phyloP scores from a whole-genome alignment of 1,284 basidiomycete species.

The Ustilago trichophora region DNA sequence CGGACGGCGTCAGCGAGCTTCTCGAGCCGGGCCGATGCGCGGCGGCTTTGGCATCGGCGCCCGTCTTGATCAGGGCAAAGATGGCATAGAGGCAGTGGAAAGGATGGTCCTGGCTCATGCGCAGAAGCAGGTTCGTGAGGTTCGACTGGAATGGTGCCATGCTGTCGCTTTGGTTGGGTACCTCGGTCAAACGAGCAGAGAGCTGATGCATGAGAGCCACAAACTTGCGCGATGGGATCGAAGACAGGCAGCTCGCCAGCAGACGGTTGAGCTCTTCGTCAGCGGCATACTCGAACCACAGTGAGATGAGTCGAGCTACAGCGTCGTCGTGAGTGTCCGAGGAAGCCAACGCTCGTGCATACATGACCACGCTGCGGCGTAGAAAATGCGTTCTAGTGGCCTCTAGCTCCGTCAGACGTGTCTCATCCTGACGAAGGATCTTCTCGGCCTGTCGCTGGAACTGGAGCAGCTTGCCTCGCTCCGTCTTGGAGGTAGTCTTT shows the following conservation, averaged over 20 bases:
- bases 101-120: slow-evolving; percentile 88
- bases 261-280: slow-evolving; percentile 72
- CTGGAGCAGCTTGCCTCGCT: slow-evolving; percentile 20
- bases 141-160: slow-evolving; percentile 71
- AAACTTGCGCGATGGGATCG: slow-evolving; percentile 87
- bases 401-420: slow-evolving; percentile 34
- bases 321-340: slow-evolving; percentile 79
- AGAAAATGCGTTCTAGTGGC: slow-evolving; percentile 72
- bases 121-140: slow-evolving; percentile 75
- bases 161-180: slow-evolving; percentile 62
- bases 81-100: slow-evolving; percentile 93
- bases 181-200: slow-evolving; percentile 76
- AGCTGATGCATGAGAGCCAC: slow-evolving; percentile 90
- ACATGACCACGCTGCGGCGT: slow-evolving; percentile 80
- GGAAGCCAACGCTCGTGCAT: slow-evolving; percentile 76
- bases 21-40: slow-evolving; percentile 7
- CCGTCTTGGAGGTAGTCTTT: slow-evolving; percentile 18
- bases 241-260: slow-evolving; percentile 71
- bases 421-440: slow-evolving; percentile 45
- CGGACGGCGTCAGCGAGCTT: slow-evolving; percentile 7
- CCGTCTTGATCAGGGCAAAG: slow-evolving; percentile 71
- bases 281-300: slow-evolving; percentile 89
- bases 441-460: slow-evolving; percentile 44
- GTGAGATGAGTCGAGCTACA: slow-evolving; percentile 82
- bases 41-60: slow-evolving; percentile 31